These are phyloP conservation scores for Hypsizygus marmoreus DNA, from an alignment of 768 basidiomycete genomes.

Conservation along the genomic window DNA sequence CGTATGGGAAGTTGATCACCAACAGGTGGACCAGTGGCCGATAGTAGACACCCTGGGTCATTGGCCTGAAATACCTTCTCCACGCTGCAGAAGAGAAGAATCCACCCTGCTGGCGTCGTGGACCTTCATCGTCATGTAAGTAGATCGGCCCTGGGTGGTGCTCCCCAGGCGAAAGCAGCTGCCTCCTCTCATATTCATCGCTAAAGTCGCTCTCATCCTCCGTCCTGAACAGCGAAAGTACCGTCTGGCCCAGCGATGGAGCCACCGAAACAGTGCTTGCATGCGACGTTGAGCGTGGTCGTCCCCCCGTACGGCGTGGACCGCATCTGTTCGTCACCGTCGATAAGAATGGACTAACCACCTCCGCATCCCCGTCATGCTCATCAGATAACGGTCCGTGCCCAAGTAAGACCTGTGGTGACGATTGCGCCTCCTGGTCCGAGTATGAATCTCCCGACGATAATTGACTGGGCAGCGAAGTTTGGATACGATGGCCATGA, in stretches of 20 bases:
- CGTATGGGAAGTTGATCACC: conserved; percentile 78
- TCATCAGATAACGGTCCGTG: conserved; percentile 17
- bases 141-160: conserved; percentile 10
- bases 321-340: conserved; percentile 22
- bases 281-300: conserved; percentile 60
- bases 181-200: conserved; percentile 30
- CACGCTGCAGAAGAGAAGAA: conserved; percentile 40
- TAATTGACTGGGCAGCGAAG: conserved; percentile 27
- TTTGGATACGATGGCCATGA: conserved; percentile 27
- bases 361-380: conserved; percentile 35
- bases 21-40: conserved; percentile 67
- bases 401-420: conserved; percentile 20
- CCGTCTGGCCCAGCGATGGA: conserved; percentile 68
- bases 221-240: conserved; percentile 66
- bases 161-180: conserved; percentile 7
- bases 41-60: conserved; percentile 60
- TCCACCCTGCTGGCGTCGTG: conserved; percentile 13
- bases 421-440: conserved; percentile 31
- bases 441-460: conserved; percentile 36
- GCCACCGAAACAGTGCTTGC: conserved; percentile 56
- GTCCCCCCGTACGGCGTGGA: conserved; percentile 24
- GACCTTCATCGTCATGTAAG: conserved; percentile 15
- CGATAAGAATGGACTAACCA: conserved; percentile 51
- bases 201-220: conserved; percentile 39
- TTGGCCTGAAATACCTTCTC: conserved; percentile 66